Conservation (phyloP, 805 yeast species). For the Millerozyma acaciae region DNA sequence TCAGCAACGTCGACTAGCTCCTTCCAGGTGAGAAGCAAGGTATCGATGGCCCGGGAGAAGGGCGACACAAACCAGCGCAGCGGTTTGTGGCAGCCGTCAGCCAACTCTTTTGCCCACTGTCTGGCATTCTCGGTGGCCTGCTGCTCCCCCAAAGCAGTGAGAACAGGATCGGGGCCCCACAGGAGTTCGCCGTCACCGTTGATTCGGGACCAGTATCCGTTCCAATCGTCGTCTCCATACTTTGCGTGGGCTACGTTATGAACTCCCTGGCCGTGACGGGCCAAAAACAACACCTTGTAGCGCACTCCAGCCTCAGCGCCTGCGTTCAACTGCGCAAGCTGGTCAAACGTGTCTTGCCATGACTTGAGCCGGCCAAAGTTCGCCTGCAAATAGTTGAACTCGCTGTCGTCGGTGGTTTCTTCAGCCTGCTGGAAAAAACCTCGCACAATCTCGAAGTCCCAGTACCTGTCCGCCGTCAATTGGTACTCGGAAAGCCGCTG, state of each 20-base stretch:
- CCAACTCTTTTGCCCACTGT: conserved; percentile 38
- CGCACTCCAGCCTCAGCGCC: conserved; percentile 18
- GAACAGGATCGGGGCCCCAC: conserved; percentile 52
- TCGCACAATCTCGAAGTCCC: conserved; percentile 39
- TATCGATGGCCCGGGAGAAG: conserved; percentile 48
- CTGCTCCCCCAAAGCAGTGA: conserved; percentile 42
- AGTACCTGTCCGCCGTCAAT: conserved; percentile 12
- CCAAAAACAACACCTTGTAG: conserved; percentile 46
- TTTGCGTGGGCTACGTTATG: conserved; percentile 45
- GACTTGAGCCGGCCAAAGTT: conserved; percentile 40
- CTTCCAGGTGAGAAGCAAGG: conserved; percentile 46
- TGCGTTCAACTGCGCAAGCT: conserved; percentile 35
- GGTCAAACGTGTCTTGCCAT: conserved; percentile 29
- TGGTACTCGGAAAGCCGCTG: conserved; percentile 9
- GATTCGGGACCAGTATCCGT: conserved; percentile 40
- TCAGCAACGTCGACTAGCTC: conserved; percentile 21
- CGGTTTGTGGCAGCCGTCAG: conserved; percentile 31
- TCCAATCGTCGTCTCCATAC: conserved; percentile 47
- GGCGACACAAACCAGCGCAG: conserved; percentile 46
- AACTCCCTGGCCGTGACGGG: conserved; percentile 54
- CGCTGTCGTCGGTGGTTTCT: conserved; percentile 35
- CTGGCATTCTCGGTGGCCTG: conserved; percentile 43
- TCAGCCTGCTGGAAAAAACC: conserved; percentile 44
- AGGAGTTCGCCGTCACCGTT: conserved; percentile 44
- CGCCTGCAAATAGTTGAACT: conserved; percentile 39